These are phyloP conservation scores for Fusarium albidum DNA, from an alignment of 2,329 filamentous ascomycete species.

Conservation along the genomic window DNA sequence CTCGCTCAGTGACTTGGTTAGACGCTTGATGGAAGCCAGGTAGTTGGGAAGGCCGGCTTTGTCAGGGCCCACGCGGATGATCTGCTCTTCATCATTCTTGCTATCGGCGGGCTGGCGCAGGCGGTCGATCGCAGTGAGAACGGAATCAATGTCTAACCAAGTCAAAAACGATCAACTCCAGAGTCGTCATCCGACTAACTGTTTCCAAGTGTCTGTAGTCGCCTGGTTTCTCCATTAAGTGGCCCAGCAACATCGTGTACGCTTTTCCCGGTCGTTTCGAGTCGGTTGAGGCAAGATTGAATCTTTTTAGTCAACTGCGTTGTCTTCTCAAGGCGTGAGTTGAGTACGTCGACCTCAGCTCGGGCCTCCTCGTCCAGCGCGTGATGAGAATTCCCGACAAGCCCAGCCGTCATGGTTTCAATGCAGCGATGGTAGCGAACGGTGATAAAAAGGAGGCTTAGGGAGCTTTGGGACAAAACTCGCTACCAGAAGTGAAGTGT, in stretches of 20 bases:
- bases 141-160: slow-evolving; percentile 77
- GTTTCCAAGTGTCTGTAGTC: slow-evolving; percentile 83
- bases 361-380: slow-evolving; percentile 72
- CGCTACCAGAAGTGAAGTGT: neutral
- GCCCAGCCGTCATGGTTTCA: slow-evolving; percentile 59
- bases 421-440: neutral
- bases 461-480: neutral
- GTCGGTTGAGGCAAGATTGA: slow-evolving; percentile 81
- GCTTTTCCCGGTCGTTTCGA: slow-evolving; percentile 88
- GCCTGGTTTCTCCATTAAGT: slow-evolving; percentile 90
- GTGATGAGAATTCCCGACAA: slow-evolving; percentile 54
- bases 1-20: slow-evolving; percentile 83
- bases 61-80: slow-evolving; percentile 87
- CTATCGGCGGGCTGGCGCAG: slow-evolving; percentile 91
- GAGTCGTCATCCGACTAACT: slow-evolving; percentile 57
- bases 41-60: slow-evolving; percentile 85
- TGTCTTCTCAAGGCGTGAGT: slow-evolving; percentile 86
- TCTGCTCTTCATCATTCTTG: slow-evolving; percentile 88
- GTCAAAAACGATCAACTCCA: slow-evolving; percentile 25
- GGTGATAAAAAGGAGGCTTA: neutral
- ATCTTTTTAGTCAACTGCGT: slow-evolving; percentile 95
- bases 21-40: slow-evolving; percentile 86
- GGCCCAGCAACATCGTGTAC: slow-evolving; percentile 93
- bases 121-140: slow-evolving; percentile 86
- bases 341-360: slow-evolving; percentile 75